Conservation (phyloP, 345 rosid species). For the Iberis pinnata region DNA sequence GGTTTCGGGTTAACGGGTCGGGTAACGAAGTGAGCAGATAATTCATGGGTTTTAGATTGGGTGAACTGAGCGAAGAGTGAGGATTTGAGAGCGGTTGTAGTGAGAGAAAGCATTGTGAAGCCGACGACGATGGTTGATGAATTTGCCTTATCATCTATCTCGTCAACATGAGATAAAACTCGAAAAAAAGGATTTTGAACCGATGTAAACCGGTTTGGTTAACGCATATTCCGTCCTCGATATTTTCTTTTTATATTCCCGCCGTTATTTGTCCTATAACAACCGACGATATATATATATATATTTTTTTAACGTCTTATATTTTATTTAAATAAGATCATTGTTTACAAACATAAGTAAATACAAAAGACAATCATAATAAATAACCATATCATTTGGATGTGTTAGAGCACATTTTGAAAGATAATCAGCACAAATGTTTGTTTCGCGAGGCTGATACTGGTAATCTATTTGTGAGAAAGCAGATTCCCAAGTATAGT, state of each 20-base stretch:
- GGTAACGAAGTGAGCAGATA: background rate
- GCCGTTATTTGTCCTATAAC: slow-evolving; percentile 1
- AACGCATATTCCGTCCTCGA: background rate
- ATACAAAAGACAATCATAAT: too few species aligned
- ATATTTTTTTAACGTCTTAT: too few species aligned
- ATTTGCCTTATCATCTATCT: slow-evolving; percentile 2
- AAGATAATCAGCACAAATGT: too few species aligned
- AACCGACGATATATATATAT: too few species aligned
- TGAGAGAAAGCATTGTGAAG: slow-evolving; percentile 28
- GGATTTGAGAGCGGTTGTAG: slow-evolving; percentile 25
- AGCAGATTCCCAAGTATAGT: too few species aligned
- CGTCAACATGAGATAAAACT: slow-evolving; percentile 10
- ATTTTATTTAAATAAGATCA: too few species aligned
- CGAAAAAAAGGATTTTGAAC: background rate
- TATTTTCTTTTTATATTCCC: background rate
- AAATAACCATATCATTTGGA: too few species aligned
- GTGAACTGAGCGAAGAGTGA: slow-evolving; percentile 5
- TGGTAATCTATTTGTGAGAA: too few species aligned
- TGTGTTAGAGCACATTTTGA: too few species aligned
- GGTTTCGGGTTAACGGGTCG: slow-evolving; percentile 21
- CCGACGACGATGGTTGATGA: slow-evolving; percentile 18
- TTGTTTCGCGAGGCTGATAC: too few species aligned
- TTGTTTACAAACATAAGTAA: too few species aligned
- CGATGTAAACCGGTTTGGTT: slow-evolving; percentile 18
- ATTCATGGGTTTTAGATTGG: slow-evolving; percentile 19